A percentile compares a stretch with the other conserved stretches of the same genome.
phyloP scores from a whole-genome alignment of 805 yeast species.

The Candida ipomoeae region DNA sequence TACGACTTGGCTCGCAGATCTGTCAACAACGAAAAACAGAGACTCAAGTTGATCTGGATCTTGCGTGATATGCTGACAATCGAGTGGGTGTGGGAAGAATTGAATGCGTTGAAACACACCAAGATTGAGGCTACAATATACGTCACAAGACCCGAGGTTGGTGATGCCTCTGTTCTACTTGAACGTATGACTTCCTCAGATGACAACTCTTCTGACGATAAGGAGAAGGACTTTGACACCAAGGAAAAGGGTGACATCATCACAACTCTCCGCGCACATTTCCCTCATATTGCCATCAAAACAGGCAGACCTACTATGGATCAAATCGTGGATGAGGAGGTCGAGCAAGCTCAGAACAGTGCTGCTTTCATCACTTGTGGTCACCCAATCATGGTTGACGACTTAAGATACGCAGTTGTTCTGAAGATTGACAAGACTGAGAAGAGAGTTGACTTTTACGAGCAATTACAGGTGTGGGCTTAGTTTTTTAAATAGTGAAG shows the following conservation, averaged over 20 bases:
- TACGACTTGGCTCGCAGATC: conserved; percentile 25
- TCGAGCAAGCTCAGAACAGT: conserved; percentile 38
- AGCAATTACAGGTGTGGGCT: conserved; percentile 24
- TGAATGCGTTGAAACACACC: conserved; percentile 8
- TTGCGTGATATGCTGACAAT: conserved; percentile 13
- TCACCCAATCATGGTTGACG: conserved; percentile 32
- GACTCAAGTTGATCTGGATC: conserved; percentile 16
- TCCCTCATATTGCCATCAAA: conserved; percentile 17
- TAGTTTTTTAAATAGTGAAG: background rate
- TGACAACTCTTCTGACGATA: conserved; percentile 3
- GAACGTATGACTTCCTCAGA: conserved; percentile 9
- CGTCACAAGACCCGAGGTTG: conserved; percentile 13
- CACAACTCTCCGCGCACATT: conserved; percentile 9
- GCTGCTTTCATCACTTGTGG: conserved; percentile 35
- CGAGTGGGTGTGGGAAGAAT: conserved; percentile 15
- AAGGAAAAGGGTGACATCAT: conserved; percentile 3
- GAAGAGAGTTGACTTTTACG: conserved; percentile 19
- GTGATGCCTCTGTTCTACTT: conserved; percentile 1
- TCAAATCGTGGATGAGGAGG: conserved; percentile 32
- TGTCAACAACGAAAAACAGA: conserved; percentile 12
- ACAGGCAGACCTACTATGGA: conserved; percentile 45
- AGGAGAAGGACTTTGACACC: conserved; percentile 4
- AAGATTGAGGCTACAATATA: conserved; percentile 14
- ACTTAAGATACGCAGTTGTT: conserved; percentile 21
- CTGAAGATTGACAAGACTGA: conserved; percentile 16